phyloP scores from a whole-genome alignment of 768 basidiomycete genomes.

The Amanita pseudoporphyria region DNA sequence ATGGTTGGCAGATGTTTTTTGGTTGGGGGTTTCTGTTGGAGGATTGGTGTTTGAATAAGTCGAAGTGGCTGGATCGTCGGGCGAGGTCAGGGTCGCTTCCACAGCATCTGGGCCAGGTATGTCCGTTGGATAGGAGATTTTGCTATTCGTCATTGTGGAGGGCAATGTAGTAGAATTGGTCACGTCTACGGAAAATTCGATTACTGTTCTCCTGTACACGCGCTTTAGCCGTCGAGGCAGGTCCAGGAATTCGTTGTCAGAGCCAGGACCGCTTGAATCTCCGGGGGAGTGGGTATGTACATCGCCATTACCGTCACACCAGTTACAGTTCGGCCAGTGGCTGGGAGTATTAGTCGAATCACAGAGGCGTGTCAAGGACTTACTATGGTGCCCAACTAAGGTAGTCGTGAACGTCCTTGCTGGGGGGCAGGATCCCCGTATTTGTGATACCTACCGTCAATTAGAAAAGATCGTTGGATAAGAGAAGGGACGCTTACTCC shows the following conservation, averaged over 20 bases:
- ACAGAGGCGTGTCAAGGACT: slow-evolving; percentile 12
- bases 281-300: neutral
- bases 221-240: neutral
- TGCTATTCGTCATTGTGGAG: neutral
- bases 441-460: slow-evolving; percentile 33
- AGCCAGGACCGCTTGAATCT: neutral
- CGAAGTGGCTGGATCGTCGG: neutral
- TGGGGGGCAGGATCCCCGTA: slow-evolving; percentile 38
- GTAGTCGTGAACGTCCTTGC: slow-evolving; percentile 50
- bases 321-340: slow-evolving; percentile 52
- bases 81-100: neutral
- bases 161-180: neutral
- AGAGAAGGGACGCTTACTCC: slow-evolving; percentile 35
- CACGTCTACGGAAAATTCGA: neutral
- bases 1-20: slow-evolving; percentile 23
- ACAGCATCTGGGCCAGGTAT: neutral
- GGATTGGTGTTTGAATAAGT: slow-evolving; percentile 7
- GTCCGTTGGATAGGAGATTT: neutral
- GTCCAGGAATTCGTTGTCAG: neutral
- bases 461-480: neutral
- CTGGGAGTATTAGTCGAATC: slow-evolving; percentile 17
- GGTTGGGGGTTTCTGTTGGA: slow-evolving; percentile 18
- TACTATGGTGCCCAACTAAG: slow-evolving; percentile 69
- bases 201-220: slow-evolving; percentile 21
- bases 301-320: neutral